Evolutionary conservation across 306 rosid species (phyloP).

Genomic region (Neltuma alba): DNA sequence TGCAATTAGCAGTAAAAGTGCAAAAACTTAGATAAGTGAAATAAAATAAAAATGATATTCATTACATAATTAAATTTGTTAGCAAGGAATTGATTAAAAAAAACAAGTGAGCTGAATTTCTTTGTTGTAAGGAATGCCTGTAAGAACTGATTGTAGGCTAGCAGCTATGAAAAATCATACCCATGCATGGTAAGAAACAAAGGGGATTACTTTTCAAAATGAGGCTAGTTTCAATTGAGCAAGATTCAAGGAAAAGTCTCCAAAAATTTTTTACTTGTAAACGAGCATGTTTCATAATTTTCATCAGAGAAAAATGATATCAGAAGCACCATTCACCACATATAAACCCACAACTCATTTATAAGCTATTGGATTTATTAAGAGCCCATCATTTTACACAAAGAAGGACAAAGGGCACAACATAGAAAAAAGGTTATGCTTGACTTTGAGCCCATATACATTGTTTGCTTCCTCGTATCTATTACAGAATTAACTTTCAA

Average conservation of each 20-base stretch:
- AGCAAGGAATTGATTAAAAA: constrained; percentile 13
- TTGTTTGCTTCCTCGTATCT: constrained; percentile 4
- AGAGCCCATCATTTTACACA: background rate
- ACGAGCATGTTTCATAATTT: constrained; percentile 3
- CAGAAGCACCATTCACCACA: background rate
- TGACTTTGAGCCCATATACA: constrained; percentile 1
- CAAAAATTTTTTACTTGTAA: constrained; percentile 24
- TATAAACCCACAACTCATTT: background rate
- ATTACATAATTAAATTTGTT: constrained; percentile 6
- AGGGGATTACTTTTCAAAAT: background rate
- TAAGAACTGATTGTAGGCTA: constrained; percentile 1
- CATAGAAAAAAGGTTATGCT: background rate
- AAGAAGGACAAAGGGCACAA: background rate
- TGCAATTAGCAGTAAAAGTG: constrained; percentile 1
- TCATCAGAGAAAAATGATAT: background rate
- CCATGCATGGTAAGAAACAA: background rate
- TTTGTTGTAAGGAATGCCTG: constrained; percentile 19
- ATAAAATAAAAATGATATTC: background rate
- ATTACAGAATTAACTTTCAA: constrained; percentile 2
- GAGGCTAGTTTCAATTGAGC: constrained; percentile 2
- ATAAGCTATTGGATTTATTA: background rate
- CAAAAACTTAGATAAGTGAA: background rate
- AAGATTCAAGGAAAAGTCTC: background rate
- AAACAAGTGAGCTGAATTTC: background rate
- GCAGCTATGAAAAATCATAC: background rate